These are phyloP conservation scores for Phaeosphaeriaceae sp. DNA, from an alignment of 2,329 filamentous ascomycete genomes.

Conservation along the genomic window DNA sequence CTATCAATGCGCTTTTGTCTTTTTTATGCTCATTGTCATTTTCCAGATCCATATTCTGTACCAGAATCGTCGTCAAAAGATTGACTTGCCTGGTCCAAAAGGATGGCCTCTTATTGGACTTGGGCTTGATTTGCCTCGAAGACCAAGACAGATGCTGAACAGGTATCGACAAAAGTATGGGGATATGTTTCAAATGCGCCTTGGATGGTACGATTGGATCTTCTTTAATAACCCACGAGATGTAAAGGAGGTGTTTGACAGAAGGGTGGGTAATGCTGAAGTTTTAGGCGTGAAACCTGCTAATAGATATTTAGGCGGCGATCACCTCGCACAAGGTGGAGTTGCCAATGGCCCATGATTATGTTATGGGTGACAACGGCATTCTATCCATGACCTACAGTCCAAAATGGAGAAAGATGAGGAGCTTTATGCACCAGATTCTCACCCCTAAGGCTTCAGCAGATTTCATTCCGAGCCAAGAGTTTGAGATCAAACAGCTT, in stretches of 20 bases:
- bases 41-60: too few relatives aligned
- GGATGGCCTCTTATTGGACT: too few relatives aligned
- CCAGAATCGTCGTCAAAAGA: too few relatives aligned
- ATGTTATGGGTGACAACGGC: slow-evolving; percentile 45
- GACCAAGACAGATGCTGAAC: too few relatives aligned
- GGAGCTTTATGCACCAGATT: slow-evolving; percentile 43
- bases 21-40: too few relatives aligned
- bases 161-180: slow-evolving; percentile 38
- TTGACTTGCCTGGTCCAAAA: too few relatives aligned
- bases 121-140: too few relatives aligned
- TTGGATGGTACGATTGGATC: slow-evolving; percentile 52
- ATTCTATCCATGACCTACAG: slow-evolving; percentile 47
- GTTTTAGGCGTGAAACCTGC: too few relatives aligned
- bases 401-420: slow-evolving; percentile 43
- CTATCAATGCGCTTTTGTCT: too few relatives aligned
- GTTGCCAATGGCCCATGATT: slow-evolving; percentile 42
- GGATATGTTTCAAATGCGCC: slow-evolving; percentile 47
- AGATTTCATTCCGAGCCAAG: slow-evolving; percentile 49
- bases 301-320: slow-evolving; percentile 18
- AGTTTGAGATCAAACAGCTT: slow-evolving; percentile 52
- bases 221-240: slow-evolving; percentile 50
- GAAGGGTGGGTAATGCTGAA: slow-evolving; percentile 5
- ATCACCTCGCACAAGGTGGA: slow-evolving; percentile 42
- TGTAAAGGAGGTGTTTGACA: slow-evolving; percentile 52
- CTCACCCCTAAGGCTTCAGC: slow-evolving; percentile 39